These are phyloP conservation scores for Wickerhamiella pararugosa DNA, from an alignment of 1,139 yeast genomes.

Conservation along the genomic window DNA sequence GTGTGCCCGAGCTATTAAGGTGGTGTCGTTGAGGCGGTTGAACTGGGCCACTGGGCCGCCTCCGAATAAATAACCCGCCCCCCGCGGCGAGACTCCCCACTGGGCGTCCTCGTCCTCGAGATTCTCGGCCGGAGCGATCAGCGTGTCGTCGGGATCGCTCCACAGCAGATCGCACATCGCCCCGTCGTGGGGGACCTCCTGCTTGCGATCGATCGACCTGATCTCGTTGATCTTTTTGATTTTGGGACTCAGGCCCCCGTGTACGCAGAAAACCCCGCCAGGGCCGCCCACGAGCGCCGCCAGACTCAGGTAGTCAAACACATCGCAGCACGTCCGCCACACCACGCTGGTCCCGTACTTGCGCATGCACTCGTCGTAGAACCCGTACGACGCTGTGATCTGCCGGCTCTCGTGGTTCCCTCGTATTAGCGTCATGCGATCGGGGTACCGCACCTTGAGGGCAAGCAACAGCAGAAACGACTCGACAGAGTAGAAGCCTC, in stretches of 20 bases:
- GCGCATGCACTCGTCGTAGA: constrained; percentile 91
- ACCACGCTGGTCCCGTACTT: constrained; percentile 93
- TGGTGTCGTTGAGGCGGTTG: constrained; percentile 62
- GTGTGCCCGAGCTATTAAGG: constrained; percentile 90
- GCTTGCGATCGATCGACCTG: constrained; percentile 69
- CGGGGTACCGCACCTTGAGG: constrained; percentile 84
- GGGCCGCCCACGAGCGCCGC: constrained; percentile 77
- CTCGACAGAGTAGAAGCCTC: constrained; percentile 93
- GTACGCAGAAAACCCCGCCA: constrained; percentile 64
- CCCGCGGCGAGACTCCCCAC: constrained; percentile 97
- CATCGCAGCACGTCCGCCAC: constrained; percentile 65
- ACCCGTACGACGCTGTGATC: constrained; percentile 94
- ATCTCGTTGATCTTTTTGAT: constrained; percentile 82
- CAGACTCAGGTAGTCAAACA: constrained; percentile 86
- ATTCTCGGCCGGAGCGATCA: background rate
- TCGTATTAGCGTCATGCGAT: constrained; percentile 78
- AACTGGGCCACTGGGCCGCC: constrained; percentile 74
- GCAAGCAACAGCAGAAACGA: constrained; percentile 64
- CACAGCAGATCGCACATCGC: constrained; percentile 96
- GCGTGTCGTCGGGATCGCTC: constrained; percentile 56
- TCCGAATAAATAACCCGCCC: constrained; percentile 95
- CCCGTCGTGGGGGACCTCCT: constrained; percentile 98
- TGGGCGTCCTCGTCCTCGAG: constrained; percentile 66
- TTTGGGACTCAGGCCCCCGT: constrained; percentile 94
- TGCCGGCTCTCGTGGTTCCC: constrained; percentile 97